Percentiles rank a stretch among this genome's conserved stretches.
phyloP scores from a whole-genome alignment of 345 rosid species.

The Luvunga scandens region DNA sequence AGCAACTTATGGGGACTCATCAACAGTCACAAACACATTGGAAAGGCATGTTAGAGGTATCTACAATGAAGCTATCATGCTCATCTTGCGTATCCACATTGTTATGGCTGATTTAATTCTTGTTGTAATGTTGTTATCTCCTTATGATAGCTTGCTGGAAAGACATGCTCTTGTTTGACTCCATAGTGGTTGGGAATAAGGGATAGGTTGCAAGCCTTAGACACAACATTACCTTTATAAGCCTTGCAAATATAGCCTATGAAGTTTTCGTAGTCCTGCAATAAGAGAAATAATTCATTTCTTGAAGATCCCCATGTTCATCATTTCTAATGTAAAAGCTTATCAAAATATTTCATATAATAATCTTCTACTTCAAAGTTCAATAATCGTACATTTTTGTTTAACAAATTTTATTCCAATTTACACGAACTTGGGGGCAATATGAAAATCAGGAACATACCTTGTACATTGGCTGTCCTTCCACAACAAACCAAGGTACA shows the following conservation, averaged over 20 bases:
- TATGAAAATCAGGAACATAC: conserved; percentile 33
- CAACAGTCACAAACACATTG: not conserved
- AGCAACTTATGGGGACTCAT: no score
- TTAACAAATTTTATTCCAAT: not conserved
- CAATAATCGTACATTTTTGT: not conserved
- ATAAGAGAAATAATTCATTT: not conserved
- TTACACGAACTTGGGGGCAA: not conserved
- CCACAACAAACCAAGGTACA: conserved; percentile 92
- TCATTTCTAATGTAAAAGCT: not conserved
- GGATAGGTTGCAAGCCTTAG: conserved; percentile 44
- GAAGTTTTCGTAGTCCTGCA: conserved; percentile 73
- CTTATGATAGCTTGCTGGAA: conserved; percentile 38
- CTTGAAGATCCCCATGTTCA: not conserved
- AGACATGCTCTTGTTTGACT: conserved; percentile 14
- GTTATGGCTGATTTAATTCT: conserved; percentile 20
- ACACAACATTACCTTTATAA: conserved; percentile 46
- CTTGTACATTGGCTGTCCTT: conserved; percentile 88
- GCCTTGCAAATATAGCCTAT: conserved; percentile 79
- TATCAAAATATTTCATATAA: not conserved
- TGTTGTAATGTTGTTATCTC: conserved; percentile 23
- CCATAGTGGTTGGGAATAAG: conserved; percentile 2
- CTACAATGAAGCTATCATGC: conserved; percentile 18
- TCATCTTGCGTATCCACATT: conserved; percentile 22
- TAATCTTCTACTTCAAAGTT: not conserved
- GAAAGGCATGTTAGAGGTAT: not conserved